These are phyloP conservation scores for Chionographis japonica DNA, from an alignment of 106 monocot species.

Conservation along the genomic window DNA sequence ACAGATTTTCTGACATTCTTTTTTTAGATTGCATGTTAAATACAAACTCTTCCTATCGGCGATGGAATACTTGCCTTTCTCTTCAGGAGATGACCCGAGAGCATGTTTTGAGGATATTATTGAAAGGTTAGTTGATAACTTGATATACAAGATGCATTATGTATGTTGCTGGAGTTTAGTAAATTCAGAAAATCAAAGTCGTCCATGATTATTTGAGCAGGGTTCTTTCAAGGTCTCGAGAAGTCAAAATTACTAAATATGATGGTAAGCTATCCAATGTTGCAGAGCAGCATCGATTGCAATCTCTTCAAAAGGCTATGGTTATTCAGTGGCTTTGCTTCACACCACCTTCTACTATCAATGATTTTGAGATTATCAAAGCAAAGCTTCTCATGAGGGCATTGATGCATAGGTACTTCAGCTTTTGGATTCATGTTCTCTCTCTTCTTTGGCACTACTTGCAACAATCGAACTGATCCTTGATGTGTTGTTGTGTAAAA, in stretches of 20 bases:
- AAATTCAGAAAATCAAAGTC: not conserved
- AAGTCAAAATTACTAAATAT: slow-evolving; percentile 41
- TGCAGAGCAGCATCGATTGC: slow-evolving; percentile 74
- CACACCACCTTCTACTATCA: slow-evolving; percentile 81
- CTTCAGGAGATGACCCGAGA: slow-evolving; percentile 48
- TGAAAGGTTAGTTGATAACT: slow-evolving; percentile 59
- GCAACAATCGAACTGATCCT: not conserved
- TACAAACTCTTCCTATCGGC: slow-evolving; percentile 89
- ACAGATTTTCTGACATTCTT: not conserved
- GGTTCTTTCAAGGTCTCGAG: slow-evolving; percentile 85
- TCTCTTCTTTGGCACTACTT: not conserved
- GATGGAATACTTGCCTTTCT: slow-evolving; percentile 86
- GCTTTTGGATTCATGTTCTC: not conserved
- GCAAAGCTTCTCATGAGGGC: slow-evolving; percentile 85
- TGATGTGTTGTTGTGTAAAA: not conserved
- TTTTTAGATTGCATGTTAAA: slow-evolving; percentile 68
- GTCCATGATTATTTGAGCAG: slow-evolving; percentile 28
- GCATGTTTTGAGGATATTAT: slow-evolving; percentile 91
- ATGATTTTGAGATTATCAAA: slow-evolving; percentile 55
- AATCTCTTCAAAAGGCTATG: slow-evolving; percentile 86
- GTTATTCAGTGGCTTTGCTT: slow-evolving; percentile 99
- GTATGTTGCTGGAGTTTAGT: not conserved
- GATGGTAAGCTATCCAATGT: slow-evolving; percentile 57
- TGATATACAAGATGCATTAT: not conserved
- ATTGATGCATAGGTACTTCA: slow-evolving; percentile 74